Evolutionary conservation across 495 filamentous ascomycete species (phyloP).

Genomic region (Jackrogersella multiformis): DNA sequence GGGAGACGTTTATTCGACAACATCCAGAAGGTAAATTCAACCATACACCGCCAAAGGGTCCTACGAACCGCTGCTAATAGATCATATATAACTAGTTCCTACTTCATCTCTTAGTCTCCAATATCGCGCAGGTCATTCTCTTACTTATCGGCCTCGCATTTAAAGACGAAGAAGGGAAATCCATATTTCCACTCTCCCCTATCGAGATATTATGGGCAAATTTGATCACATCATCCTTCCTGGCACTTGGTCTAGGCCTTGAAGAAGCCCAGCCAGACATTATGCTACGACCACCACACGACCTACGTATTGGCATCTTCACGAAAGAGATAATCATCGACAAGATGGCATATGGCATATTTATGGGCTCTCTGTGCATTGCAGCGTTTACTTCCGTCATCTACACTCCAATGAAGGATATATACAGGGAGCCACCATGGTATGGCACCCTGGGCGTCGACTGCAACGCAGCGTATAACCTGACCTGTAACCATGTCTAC

Average conservation of each 20-base stretch:
- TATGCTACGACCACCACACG: slow-evolving; percentile 62
- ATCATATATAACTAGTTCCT: slow-evolving; percentile 58
- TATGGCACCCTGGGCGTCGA: slow-evolving; percentile 49
- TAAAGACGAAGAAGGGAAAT: slow-evolving; percentile 58
- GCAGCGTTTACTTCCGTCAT: slow-evolving; percentile 60
- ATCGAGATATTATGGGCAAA: slow-evolving; percentile 70
- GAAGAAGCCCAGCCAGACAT: slow-evolving; percentile 67
- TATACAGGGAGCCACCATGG: neutral
- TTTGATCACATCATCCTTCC: slow-evolving; percentile 67
- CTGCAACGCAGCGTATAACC: slow-evolving; percentile 61
- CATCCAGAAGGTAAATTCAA: slow-evolving; percentile 66
- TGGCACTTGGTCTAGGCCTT: slow-evolving; percentile 67
- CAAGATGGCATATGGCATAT: slow-evolving; percentile 67
- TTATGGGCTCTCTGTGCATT: slow-evolving; percentile 65
- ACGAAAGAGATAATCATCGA: slow-evolving; percentile 66
- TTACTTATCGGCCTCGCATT: slow-evolving; percentile 67
- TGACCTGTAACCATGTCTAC: slow-evolving; percentile 61
- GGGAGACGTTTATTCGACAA: slow-evolving; percentile 73
- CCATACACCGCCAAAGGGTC: slow-evolving; percentile 18
- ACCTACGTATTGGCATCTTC: slow-evolving; percentile 62
- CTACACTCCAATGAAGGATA: slow-evolving; percentile 43
- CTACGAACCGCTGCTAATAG: neutral
- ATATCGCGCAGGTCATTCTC: slow-evolving; percentile 65
- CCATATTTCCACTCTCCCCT: slow-evolving; percentile 66
- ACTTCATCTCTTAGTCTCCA: slow-evolving; percentile 66